A percentile compares a stretch with the other conserved stretches of the same genome.
Evolutionary conservation across 73 alveolate genomes (phyloP).

Genomic region (Durusdinium trenchii): DNA sequence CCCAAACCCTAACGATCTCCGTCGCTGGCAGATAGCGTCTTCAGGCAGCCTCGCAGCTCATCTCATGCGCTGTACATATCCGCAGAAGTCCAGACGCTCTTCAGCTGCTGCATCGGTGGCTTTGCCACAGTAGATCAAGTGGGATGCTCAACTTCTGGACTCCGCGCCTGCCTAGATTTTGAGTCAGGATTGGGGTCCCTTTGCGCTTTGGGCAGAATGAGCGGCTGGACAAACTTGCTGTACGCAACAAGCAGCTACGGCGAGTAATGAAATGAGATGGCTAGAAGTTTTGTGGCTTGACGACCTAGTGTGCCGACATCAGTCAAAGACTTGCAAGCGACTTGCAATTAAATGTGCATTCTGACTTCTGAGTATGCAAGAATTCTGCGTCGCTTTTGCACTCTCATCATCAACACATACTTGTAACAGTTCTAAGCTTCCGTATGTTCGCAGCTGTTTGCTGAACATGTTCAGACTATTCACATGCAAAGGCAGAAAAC

Average conservation of each 20-base stretch:
- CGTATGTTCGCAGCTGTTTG: neutral
- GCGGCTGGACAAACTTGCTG: constrained; percentile 48
- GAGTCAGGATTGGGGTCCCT: constrained; percentile 26
- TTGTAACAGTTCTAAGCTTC: neutral
- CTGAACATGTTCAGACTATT: neutral
- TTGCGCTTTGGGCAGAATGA: neutral
- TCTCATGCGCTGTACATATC: neutral
- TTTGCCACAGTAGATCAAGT: neutral
- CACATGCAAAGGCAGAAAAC: neutral
- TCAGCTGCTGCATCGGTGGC: constrained; percentile 12
- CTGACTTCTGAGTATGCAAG: neutral
- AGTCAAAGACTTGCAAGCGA: neutral
- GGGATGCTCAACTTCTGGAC: neutral
- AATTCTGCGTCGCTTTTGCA: neutral
- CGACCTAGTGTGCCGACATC: neutral
- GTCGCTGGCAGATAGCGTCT: neutral
- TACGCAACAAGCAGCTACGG: neutral
- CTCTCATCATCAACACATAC: neutral
- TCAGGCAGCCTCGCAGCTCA: constrained; percentile 8
- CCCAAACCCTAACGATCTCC: too few species aligned
- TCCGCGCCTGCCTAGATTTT: neutral
- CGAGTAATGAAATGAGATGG: neutral
- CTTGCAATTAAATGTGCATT: neutral
- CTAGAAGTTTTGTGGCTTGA: neutral
- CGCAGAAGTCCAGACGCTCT: neutral